These are phyloP conservation scores for Leccinum pachyderme DNA, from an alignment of 1,284 basidiomycete species.

Conservation along the genomic window DNA sequence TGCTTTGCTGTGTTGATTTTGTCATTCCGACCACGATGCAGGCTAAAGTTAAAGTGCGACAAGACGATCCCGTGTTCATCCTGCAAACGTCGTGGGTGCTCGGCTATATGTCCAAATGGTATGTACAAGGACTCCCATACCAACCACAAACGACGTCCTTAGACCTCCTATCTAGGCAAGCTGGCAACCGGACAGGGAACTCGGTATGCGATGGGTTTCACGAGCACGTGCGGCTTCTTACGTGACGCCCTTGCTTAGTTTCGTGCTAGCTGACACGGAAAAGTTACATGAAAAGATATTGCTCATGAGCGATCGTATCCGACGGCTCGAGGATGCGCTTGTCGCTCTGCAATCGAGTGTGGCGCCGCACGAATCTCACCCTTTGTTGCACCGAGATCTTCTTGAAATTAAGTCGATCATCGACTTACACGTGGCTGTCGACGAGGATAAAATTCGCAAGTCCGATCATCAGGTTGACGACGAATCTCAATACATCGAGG, in stretches of 20 bases:
- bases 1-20: background rate
- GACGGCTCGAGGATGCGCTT: constrained; percentile 74
- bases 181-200: constrained; percentile 73
- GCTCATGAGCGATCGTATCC: constrained; percentile 72
- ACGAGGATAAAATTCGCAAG: constrained; percentile 32
- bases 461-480: constrained; percentile 36
- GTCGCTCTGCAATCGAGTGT: constrained; percentile 52
- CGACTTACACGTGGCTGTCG: constrained; percentile 55
- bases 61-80: constrained; percentile 74
- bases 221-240: background rate
- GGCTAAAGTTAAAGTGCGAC: constrained; percentile 76
- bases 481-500: constrained; percentile 52
- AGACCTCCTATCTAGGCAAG: constrained; percentile 35
- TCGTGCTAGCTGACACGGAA: constrained; percentile 77
- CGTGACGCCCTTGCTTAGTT: constrained; percentile 38
- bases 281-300: constrained; percentile 70
- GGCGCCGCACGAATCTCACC: constrained; percentile 51
- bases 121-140: constrained; percentile 9
- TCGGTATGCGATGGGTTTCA: constrained; percentile 40
- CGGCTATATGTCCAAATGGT: constrained; percentile 74
- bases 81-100: constrained; percentile 70
- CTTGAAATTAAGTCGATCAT: constrained; percentile 69
- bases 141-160: background rate
- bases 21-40: constrained; percentile 25
- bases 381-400: constrained; percentile 59